Evolutionary conservation across 1,284 basidiomycete genomes (phyloP).

Genomic region (Ganoderma sinense): DNA sequence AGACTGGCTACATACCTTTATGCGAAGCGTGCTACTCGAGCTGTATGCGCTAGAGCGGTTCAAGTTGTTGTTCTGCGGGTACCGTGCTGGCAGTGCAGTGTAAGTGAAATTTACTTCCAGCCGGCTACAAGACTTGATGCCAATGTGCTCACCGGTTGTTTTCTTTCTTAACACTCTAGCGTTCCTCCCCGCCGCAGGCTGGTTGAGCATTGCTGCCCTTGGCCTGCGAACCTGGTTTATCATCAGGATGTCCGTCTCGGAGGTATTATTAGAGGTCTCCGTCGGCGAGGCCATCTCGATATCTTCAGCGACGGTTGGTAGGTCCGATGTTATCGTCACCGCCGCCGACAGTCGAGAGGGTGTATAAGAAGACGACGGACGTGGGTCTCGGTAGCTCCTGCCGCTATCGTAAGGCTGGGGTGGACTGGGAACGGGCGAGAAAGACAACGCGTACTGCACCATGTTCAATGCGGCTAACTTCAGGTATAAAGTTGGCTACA

Average conservation of each 20-base stretch:
- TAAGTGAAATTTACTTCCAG: neutral
- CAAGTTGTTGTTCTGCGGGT: neutral
- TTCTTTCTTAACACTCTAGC: neutral
- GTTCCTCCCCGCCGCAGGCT: neutral
- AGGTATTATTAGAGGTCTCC: neutral
- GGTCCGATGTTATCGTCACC: neutral
- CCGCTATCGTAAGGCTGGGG: neutral
- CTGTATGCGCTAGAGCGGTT: neutral
- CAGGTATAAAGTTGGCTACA: neutral
- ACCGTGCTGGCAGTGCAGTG: neutral
- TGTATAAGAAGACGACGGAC: neutral
- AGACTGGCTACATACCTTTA: neutral
- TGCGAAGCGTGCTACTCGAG: neutral
- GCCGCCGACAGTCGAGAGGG: neutral
- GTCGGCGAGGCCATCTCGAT: neutral
- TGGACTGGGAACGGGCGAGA: neutral
- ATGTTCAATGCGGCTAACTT: neutral
- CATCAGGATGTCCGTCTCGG: neutral
- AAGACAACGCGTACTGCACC: neutral
- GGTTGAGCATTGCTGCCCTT: neutral
- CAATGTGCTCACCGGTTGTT: neutral
- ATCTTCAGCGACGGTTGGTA: neutral
- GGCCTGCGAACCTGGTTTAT: neutral
- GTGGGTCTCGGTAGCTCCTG: neutral
- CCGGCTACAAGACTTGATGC: neutral